Base-by-base conservation (phyloP, 805 yeast species). In the Danielia oregonensis region DNA sequence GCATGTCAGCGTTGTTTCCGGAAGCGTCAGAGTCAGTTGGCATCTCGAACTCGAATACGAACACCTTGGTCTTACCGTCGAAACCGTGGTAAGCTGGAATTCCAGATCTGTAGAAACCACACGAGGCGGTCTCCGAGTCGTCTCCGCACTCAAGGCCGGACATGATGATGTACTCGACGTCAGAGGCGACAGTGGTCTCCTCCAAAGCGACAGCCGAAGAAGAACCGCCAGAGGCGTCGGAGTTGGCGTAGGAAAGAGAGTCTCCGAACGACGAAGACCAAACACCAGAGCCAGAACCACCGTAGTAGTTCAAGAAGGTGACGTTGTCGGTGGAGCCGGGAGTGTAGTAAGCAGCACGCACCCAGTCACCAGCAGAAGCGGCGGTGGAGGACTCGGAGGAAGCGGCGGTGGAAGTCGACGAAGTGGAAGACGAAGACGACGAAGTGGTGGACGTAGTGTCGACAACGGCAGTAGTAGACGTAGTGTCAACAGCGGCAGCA, bases 71-170 rank as follows among this genome's bases (percentile, higher is more conserved):
- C 37, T 71, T 59, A 54, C 98, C 98, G 30, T 76, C 82, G 61
- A 91, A 93, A 26, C 97, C 98, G 55, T 88, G 94, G 72, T 83
- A 83, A 38, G 97, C 97, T 49, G 96, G 96, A 45, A 81, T 86
- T 36, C 81, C 86, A 4, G 65, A 63, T 70, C 96, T 79, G 77
- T 79, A 85, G 74, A 72, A 86, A 44, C 96, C 96, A 75, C 97
- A 91, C 44, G 63, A 74, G 37, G 64, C 68, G 42, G 54, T 59
- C 44, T 58, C 68, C 12, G 40, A 30, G 35, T 28, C 30, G 37
- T 38, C 46, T 8, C 48, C 49, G 68, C 89, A 84, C 53, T 70
- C 51, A n/a, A 63, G 48, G 42, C 81, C 85, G 26, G 95, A 75
- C 73, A 91, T 83, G 62, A 93, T 82, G 57, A 85, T 72, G 65